Evolutionary conservation across 257 asterid species (phyloP).

Genomic region (Solanum chmielewskii): DNA sequence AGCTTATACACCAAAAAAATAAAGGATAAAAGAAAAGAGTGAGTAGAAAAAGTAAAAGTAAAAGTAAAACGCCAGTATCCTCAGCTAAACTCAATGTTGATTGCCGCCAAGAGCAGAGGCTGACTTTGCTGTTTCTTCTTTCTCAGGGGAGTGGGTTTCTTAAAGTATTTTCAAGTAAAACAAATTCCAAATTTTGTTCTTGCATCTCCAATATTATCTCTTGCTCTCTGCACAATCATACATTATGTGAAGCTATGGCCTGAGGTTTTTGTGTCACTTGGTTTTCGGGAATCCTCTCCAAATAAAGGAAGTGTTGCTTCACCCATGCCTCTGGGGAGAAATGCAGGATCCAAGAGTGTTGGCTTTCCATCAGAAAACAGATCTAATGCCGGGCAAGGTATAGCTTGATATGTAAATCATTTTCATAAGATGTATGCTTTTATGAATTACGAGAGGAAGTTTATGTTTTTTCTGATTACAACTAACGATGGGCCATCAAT

Average conservation of each 20-base stretch:
- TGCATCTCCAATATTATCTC: constrained; percentile 76
- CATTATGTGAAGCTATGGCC: constrained; percentile 69
- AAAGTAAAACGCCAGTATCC: not conserved
- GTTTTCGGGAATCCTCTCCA: constrained; percentile 31
- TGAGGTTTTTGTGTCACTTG: constrained; percentile 58
- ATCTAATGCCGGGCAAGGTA: constrained; percentile 41
- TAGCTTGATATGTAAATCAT: not conserved
- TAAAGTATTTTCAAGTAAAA: constrained; percentile 72
- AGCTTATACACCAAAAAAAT: not conserved
- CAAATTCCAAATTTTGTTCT: constrained; percentile 90
- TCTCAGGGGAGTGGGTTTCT: constrained; percentile 91
- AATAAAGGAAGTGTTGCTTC: constrained; percentile 22
- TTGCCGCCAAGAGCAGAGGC: not conserved
- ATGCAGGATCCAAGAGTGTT: constrained; percentile 13
- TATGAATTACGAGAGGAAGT: not conserved
- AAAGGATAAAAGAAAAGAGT: not conserved
- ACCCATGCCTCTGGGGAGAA: constrained; percentile 9
- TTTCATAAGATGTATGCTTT: not conserved
- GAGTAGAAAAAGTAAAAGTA: not conserved
- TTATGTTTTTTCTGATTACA: not conserved
- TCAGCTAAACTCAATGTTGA: not conserved
- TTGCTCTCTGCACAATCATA: constrained; percentile 58
- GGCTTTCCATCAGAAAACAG: constrained; percentile 8
- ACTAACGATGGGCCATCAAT: not conserved
- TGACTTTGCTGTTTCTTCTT: not conserved